These are phyloP conservation scores for Leishmania lainsoni DNA, from an alignment of 208 protist species.

Conservation along the genomic window DNA sequence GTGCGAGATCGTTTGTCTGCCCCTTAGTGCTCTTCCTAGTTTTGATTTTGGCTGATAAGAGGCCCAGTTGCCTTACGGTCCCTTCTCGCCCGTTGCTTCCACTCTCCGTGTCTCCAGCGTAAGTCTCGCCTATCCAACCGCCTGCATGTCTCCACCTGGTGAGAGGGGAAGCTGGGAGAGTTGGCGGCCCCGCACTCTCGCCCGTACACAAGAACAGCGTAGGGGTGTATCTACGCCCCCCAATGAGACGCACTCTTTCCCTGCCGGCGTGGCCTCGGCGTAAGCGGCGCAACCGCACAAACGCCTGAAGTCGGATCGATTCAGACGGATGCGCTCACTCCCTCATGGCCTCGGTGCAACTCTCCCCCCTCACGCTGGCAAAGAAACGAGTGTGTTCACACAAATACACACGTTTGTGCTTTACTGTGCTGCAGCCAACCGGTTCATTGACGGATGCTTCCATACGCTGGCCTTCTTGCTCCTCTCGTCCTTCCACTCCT, in stretches of 20 bases:
- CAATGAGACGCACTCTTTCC: background rate
- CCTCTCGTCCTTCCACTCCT: background rate
- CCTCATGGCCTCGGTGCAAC: background rate
- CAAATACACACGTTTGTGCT: background rate
- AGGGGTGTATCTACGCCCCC: background rate
- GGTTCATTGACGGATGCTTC: background rate
- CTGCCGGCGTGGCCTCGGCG: background rate
- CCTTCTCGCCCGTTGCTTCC: background rate
- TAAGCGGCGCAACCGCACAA: background rate
- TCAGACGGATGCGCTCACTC: background rate
- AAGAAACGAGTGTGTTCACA: background rate
- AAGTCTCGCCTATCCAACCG: background rate
- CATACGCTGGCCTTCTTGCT: background rate
- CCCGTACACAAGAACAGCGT: background rate
- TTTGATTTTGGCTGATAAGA: background rate
- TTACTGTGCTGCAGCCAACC: background rate
- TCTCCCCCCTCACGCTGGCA: background rate
- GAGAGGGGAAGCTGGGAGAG: too few relatives aligned
- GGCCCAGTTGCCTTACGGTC: background rate
- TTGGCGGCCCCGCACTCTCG: background rate
- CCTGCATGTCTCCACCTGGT: background rate
- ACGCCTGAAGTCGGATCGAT: background rate
- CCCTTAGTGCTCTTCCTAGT: background rate
- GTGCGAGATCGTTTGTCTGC: background rate
- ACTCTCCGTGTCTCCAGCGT: background rate